These are phyloP conservation scores for Exobasidium rhododendri DNA, from an alignment of 1,284 basidiomycete genomes.

Conservation along the genomic window DNA sequence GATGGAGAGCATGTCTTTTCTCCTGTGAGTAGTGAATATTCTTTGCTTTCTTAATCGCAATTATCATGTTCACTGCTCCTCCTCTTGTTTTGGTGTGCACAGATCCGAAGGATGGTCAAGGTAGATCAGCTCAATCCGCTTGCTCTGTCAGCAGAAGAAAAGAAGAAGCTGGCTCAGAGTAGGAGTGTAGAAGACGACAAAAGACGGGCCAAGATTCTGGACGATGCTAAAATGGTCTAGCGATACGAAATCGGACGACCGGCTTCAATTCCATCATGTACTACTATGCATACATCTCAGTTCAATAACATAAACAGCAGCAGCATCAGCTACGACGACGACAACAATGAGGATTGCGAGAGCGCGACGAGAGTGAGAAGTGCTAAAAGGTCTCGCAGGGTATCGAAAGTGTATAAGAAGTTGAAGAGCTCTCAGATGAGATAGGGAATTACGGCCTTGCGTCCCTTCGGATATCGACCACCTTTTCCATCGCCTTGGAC, in stretches of 20 bases:
- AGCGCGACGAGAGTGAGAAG: slow-evolving; percentile 41
- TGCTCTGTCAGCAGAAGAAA: slow-evolving; percentile 9
- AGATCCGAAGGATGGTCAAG: background rate
- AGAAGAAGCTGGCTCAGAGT: background rate
- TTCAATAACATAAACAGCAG: too few relatives aligned
- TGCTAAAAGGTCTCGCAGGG: too few relatives aligned
- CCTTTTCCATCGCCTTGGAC: slow-evolving; percentile 53
- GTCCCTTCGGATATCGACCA: slow-evolving; percentile 62
- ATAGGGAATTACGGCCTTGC: slow-evolving; percentile 67
- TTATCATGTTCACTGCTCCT: background rate
- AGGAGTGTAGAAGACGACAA: too few relatives aligned
- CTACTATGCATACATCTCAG: too few relatives aligned
- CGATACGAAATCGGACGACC: too few relatives aligned
- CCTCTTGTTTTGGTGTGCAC: background rate
- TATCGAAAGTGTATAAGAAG: too few relatives aligned
- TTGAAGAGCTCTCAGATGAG: slow-evolving; percentile 62
- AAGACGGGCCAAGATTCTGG: too few relatives aligned
- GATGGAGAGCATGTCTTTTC: slow-evolving; percentile 10
- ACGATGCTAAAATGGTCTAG: too few relatives aligned
- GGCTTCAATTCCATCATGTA: too few relatives aligned
- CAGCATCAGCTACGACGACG: too few relatives aligned
- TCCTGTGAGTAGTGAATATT: slow-evolving; percentile 6
- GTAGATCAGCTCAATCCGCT: background rate
- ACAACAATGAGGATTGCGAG: slow-evolving; percentile 32
- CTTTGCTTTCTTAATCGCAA: background rate